These are phyloP conservation scores for Hibiscus mutabilis DNA, from an alignment of 345 rosid genomes.

Conservation along the genomic window DNA sequence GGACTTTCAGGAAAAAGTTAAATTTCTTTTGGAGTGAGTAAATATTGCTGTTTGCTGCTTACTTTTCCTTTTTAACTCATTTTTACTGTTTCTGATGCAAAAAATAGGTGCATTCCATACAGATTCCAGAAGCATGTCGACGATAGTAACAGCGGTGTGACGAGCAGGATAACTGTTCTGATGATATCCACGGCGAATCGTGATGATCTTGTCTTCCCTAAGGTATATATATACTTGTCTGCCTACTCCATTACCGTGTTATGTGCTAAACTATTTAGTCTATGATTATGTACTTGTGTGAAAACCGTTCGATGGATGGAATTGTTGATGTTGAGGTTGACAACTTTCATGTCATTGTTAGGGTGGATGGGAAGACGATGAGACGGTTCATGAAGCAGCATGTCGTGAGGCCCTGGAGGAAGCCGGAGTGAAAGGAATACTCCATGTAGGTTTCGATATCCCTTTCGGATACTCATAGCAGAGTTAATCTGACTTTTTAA, in stretches of 20 bases:
- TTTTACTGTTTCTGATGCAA: background rate
- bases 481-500: background rate
- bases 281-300: background rate
- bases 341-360: constrained; percentile 12
- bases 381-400: constrained; percentile 78
- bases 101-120: constrained; percentile 41
- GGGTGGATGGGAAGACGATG: constrained; percentile 99
- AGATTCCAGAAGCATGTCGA: constrained; percentile 18
- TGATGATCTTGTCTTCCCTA: constrained; percentile 45
- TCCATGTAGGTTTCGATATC: constrained; percentile 37
- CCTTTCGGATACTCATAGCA: background rate
- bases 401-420: constrained; percentile 87
- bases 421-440: constrained; percentile 81
- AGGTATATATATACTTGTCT: constrained; percentile 17
- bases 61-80: background rate
- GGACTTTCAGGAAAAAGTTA: background rate
- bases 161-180: constrained; percentile 27
- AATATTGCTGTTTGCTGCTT: background rate
- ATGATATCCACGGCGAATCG: constrained; percentile 55
- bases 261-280: background rate
- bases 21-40: background rate
- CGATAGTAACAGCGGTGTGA: constrained; percentile 9
- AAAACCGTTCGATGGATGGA: background rate
- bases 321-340: background rate
- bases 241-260: background rate